Percentiles rank a stretch among this genome's conserved stretches.
These are phyloP conservation scores for Chlorella sorokiniana DNA, from an alignment of 139 green algal genomes.

Conservation along the genomic window DNA sequence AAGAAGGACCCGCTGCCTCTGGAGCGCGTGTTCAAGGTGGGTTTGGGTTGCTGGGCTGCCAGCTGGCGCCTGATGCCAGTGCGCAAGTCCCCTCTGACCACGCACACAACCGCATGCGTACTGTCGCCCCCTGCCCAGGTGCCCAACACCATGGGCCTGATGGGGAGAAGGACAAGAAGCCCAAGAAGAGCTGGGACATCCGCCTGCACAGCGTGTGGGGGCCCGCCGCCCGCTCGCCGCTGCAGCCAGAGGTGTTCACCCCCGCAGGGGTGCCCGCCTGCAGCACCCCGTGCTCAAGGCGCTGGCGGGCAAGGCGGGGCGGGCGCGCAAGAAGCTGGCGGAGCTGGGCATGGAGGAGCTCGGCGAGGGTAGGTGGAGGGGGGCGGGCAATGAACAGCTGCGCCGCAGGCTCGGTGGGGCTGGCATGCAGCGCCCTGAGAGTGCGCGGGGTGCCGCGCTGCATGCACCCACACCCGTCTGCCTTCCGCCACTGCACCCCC, in stretches of 20 bases:
- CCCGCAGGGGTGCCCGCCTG: conserved; percentile 58
- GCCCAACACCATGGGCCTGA: conserved; percentile 46
- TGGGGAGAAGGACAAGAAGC: conserved; percentile 57
- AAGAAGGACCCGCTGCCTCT: conserved; percentile 49
- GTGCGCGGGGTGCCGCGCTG: background rate
- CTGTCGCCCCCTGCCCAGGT: conserved; percentile 24
- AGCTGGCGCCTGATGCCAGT: background rate
- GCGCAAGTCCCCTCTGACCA: background rate
- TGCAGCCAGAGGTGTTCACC: conserved; percentile 63
- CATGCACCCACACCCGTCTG: background rate
- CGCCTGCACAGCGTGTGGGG: conserved; percentile 83
- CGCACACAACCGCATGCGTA: background rate
- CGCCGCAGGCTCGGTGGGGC: too few species aligned
- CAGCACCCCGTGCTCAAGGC: conserved; percentile 63
- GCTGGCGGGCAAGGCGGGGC: conserved; percentile 83
- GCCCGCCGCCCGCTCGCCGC: conserved; percentile 32
- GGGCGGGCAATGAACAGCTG: too few species aligned
- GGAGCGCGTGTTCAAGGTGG: conserved; percentile 58
- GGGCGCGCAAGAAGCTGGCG: conserved; percentile 69
- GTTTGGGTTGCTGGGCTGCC: background rate
- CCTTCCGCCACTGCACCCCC: background rate
- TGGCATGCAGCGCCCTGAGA: background rate
- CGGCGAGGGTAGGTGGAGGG: background rate
- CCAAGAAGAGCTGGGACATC: conserved; percentile 73
- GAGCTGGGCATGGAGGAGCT: conserved; percentile 34